phyloP scores from a whole-genome alignment of 2,329 filamentous ascomycete genomes.

The Colletotrichum coccodes region DNA sequence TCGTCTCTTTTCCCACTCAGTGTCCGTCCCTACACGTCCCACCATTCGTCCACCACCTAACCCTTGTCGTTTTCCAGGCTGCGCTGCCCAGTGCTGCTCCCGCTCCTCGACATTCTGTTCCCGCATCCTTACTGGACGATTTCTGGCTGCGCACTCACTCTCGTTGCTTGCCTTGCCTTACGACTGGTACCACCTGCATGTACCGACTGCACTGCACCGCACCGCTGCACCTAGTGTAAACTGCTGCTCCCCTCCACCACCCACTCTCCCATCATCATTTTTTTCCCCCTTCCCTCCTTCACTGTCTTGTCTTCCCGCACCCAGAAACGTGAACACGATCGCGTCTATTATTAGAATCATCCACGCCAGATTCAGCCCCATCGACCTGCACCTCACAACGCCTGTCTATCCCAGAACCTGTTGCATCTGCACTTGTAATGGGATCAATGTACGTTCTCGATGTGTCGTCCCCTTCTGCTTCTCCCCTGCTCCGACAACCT shows the following conservation, averaged over 20 bases:
- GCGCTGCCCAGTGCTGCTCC: constrained; percentile 4
- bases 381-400: constrained; percentile 49
- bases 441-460: constrained; percentile 35
- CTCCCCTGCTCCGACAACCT: constrained; percentile 21
- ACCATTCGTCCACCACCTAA: background rate
- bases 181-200: constrained; percentile 1
- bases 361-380: constrained; percentile 62
- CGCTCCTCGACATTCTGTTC: background rate
- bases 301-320: constrained; percentile 37
- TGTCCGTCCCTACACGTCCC: background rate
- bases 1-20: background rate
- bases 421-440: constrained; percentile 35
- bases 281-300: constrained; percentile 36
- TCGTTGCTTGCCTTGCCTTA: background rate
- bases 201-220: background rate
- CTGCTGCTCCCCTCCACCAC: constrained; percentile 22
- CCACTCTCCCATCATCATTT: constrained; percentile 13
- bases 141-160: background rate
- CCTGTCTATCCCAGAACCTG: constrained; percentile 38
- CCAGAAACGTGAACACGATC: constrained; percentile 52
- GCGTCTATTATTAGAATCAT: constrained; percentile 63
- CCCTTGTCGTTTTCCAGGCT: background rate
- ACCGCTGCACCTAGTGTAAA: constrained; percentile 14
- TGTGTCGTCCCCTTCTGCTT: constrained; percentile 18
- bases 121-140: background rate